Evolutionary conservation across 2,329 filamentous ascomycete genomes (phyloP).

Genomic region (Chaetomiaceae sp.): DNA sequence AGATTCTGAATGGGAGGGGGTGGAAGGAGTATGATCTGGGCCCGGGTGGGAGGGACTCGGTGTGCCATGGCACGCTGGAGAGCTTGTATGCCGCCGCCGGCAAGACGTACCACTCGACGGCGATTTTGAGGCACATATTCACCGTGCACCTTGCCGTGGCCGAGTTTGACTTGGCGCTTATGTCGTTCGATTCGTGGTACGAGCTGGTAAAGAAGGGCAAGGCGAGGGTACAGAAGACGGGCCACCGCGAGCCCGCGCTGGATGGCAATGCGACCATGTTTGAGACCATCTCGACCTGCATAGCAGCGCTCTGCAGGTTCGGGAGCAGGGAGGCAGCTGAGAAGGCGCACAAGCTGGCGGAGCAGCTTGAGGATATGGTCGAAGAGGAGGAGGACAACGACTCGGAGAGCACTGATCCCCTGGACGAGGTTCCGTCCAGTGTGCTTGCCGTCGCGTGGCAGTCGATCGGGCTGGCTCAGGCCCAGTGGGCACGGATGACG

Average conservation of each 20-base stretch:
- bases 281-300: slow-evolving; percentile 72
- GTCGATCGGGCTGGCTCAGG: slow-evolving; percentile 78
- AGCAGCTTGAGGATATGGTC: slow-evolving; percentile 70
- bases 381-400: slow-evolving; percentile 48
- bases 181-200: slow-evolving; percentile 86
- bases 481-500: slow-evolving; percentile 81
- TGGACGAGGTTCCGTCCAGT: slow-evolving; percentile 47
- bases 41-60: slow-evolving; percentile 68
- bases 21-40: slow-evolving; percentile 82
- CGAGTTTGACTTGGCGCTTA: slow-evolving; percentile 87
- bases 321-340: slow-evolving; percentile 70
- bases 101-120: slow-evolving; percentile 92
- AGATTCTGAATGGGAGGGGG: slow-evolving; percentile 67
- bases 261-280: slow-evolving; percentile 76
- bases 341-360: slow-evolving; percentile 67
- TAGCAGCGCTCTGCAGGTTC: slow-evolving; percentile 77
- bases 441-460: slow-evolving; percentile 71
- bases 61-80: slow-evolving; percentile 75
- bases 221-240: slow-evolving; percentile 74
- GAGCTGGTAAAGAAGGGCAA: slow-evolving; percentile 83
- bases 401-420: slow-evolving; percentile 24
- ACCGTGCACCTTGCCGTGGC: slow-evolving; percentile 80
- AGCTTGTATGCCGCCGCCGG: slow-evolving; percentile 85
- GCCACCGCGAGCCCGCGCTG: slow-evolving; percentile 63
- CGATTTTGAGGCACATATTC: slow-evolving; percentile 81